Evolutionary conservation across 2,329 filamentous ascomycete genomes (phyloP).

Genomic region (Fusarium graminum): DNA sequence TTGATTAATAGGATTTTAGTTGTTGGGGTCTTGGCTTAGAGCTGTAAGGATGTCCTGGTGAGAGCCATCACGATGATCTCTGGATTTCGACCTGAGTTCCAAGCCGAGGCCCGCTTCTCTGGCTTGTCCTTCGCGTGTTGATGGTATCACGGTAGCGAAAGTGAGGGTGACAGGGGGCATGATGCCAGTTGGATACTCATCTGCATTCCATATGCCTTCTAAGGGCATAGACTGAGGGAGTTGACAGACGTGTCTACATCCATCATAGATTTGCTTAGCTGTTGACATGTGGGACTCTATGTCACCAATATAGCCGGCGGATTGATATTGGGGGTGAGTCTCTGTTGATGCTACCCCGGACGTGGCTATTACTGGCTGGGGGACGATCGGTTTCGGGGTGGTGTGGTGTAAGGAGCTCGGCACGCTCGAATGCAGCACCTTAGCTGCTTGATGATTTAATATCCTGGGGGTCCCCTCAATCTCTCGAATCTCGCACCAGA

Average conservation of each 20-base stretch:
- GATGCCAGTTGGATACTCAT: slow-evolving; percentile 29
- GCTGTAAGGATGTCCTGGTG: neutral
- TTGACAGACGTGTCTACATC: neutral
- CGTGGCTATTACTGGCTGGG: slow-evolving; percentile 25
- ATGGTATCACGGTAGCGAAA: neutral
- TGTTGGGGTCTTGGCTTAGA: neutral
- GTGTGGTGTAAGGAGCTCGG: slow-evolving; percentile 31
- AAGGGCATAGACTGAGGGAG: slow-evolving; percentile 15
- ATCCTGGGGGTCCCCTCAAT: slow-evolving; percentile 40
- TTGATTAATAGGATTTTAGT: slow-evolving; percentile 5
- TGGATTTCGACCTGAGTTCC: neutral
- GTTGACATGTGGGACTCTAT: slow-evolving; percentile 40
- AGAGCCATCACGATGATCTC: neutral
- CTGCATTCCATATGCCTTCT: slow-evolving; percentile 23
- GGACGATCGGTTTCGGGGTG: slow-evolving; percentile 33
- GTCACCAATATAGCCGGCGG: slow-evolving; percentile 42
- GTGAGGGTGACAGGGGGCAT: slow-evolving; percentile 13
- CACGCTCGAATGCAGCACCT: slow-evolving; percentile 16
- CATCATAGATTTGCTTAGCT: slow-evolving; percentile 11
- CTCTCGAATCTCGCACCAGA: slow-evolving; percentile 19
- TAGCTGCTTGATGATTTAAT: slow-evolving; percentile 44
- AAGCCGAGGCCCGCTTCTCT: neutral
- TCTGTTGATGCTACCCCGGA: slow-evolving; percentile 42
- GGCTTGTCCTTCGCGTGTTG: neutral
- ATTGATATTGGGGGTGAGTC: slow-evolving; percentile 37